Evolutionary conservation across 371 early-diverging fungal species (phyloP).

Genomic region (Syncephalastrum sp.): DNA sequence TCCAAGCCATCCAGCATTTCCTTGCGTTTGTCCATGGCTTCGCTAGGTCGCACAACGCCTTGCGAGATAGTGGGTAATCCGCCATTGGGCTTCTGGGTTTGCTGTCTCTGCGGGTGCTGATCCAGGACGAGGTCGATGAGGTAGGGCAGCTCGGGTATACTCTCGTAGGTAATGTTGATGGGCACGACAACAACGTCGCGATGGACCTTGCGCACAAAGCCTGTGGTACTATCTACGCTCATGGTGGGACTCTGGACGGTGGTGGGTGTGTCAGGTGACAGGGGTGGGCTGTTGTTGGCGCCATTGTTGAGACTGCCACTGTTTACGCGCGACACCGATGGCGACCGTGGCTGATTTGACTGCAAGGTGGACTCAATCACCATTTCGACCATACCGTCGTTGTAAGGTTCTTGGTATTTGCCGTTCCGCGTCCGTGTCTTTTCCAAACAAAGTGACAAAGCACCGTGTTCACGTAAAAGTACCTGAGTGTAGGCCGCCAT

Average conservation of each 20-base stretch:
- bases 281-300: slow-evolving; percentile 34
- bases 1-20: slow-evolving; percentile 17
- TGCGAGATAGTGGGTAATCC: slow-evolving; percentile 1
- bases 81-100: not conserved
- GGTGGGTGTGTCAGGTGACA: slow-evolving; percentile 32
- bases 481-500: slow-evolving; percentile 51
- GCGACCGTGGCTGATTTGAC: slow-evolving; percentile 33
- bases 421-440: slow-evolving; percentile 44
- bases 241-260: slow-evolving; percentile 27
- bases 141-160: slow-evolving; percentile 40
- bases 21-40: slow-evolving; percentile 41
- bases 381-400: slow-evolving; percentile 50
- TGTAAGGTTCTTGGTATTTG: slow-evolving; percentile 38
- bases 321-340: slow-evolving; percentile 19
- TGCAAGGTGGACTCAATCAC: slow-evolving; percentile 47
- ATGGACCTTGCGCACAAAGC: slow-evolving; percentile 22
- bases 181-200: slow-evolving; percentile 46
- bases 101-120: slow-evolving; percentile 27
- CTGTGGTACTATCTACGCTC: slow-evolving; percentile 31
- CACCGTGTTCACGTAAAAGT: slow-evolving; percentile 45
- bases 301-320: slow-evolving; percentile 1
- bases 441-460: slow-evolving; percentile 38
- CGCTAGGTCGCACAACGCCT: slow-evolving; percentile 36
- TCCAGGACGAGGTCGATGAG: slow-evolving; percentile 45
- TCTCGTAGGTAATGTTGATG: slow-evolving; percentile 50